phyloP scores from a whole-genome alignment of 257 asterid species.

The Fraxinus excelsior region DNA sequence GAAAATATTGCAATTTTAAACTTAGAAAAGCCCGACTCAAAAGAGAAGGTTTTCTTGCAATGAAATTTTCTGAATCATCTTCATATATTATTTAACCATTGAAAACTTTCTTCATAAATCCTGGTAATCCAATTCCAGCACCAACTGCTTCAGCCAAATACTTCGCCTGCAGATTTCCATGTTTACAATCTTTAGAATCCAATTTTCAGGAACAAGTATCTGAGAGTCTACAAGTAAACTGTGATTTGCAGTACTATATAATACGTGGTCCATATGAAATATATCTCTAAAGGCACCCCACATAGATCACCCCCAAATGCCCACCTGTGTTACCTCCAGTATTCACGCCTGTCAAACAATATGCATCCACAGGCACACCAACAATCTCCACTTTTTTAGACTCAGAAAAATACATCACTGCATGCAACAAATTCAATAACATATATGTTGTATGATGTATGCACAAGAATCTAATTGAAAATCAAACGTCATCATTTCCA shows the following conservation, averaged over 20 bases:
- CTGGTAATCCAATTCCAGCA: conserved; percentile 86
- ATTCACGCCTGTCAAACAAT: neutral
- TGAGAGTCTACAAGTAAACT: no score
- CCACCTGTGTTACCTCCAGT: neutral
- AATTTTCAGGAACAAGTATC: neutral
- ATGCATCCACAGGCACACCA: neutral
- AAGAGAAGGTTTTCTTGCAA: neutral
- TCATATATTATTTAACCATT: conserved; percentile 34
- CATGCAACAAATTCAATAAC: neutral
- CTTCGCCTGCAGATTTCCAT: conserved; percentile 57
- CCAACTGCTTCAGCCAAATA: conserved; percentile 84
- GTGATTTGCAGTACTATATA: no score
- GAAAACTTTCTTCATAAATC: conserved; percentile 55
- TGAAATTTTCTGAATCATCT: conserved; percentile 12
- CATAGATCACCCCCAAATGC: neutral
- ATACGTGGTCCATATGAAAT: no score
- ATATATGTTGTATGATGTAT: neutral
- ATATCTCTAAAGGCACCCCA: neutral
- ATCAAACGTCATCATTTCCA: neutral
- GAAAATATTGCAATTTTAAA: neutral
- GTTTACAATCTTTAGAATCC: conserved; percentile 23
- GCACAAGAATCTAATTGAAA: neutral
- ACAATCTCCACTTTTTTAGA: neutral
- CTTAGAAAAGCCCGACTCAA: neutral
- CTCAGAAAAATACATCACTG: neutral